Conservation (phyloP, 2,329 filamentous ascomycete species). For the Fusarium annulatum region DNA sequence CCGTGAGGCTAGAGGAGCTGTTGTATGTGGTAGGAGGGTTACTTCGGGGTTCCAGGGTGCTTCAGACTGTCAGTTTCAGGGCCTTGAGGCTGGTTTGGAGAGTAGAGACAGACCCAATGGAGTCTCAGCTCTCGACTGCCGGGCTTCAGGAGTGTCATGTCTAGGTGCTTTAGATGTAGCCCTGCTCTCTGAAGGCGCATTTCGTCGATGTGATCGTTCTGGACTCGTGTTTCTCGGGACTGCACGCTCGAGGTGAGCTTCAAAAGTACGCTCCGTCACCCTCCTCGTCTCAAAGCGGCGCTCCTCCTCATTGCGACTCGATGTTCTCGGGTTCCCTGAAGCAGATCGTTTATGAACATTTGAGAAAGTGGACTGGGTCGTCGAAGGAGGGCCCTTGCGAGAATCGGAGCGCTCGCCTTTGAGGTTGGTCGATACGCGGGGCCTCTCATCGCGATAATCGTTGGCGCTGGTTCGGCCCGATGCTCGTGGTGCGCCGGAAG, state of each 20-base stretch:
- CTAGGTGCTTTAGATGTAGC: slow-evolving; percentile 52
- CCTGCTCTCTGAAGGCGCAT: slow-evolving; percentile 51
- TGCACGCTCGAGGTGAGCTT: slow-evolving; percentile 72
- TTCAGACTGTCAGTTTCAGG: slow-evolving; percentile 44
- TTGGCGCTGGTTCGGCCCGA: slow-evolving; percentile 58
- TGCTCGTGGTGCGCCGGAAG: slow-evolving; percentile 55
- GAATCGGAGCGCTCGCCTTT: slow-evolving; percentile 52
- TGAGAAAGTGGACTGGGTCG: slow-evolving; percentile 50
- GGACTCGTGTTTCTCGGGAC: slow-evolving; percentile 69
- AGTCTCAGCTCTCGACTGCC: slow-evolving; percentile 57
- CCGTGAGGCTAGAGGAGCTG: slow-evolving; percentile 77
- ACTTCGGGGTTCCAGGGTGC: slow-evolving; percentile 83
- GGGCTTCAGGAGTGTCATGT: slow-evolving; percentile 58
- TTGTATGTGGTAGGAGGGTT: slow-evolving; percentile 73
- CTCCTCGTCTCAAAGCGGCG: slow-evolving; percentile 63
- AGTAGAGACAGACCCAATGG: slow-evolving; percentile 57
- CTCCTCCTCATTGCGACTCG: slow-evolving; percentile 58
- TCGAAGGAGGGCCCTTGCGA: slow-evolving; percentile 52
- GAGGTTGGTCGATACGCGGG: slow-evolving; percentile 51
- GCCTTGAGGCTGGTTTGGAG: background rate
- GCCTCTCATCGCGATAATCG: slow-evolving; percentile 49
- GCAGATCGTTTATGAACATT: slow-evolving; percentile 65
- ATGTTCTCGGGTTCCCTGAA: slow-evolving; percentile 66
- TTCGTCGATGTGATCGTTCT: slow-evolving; percentile 61
- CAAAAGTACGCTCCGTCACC: slow-evolving; percentile 64